A percentile compares a stretch with the other conserved stretches of the same genome.
Conservation (phyloP, 768 basidiomycete species). For the Gloeopeniophorella convolvens region DNA sequence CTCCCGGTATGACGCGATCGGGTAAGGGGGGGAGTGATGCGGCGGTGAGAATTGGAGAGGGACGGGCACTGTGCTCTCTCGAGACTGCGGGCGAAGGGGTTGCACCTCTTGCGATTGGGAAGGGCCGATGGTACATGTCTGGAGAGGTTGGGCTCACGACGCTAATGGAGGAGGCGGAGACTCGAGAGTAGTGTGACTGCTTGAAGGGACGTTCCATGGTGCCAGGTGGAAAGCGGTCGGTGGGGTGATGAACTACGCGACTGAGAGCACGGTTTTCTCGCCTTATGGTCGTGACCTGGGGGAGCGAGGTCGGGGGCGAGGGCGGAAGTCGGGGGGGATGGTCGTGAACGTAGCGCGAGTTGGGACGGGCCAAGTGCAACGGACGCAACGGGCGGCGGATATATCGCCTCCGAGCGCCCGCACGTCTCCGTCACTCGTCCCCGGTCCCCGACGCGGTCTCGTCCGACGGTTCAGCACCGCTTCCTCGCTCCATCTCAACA, state of each 20-base stretch:
- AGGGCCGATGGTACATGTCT: conserved; percentile 60
- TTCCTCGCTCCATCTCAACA: too few relatives aligned
- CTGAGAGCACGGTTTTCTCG: background rate
- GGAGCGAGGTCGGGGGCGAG: too few relatives aligned
- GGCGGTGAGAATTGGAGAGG: conserved; percentile 25
- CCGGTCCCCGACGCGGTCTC: too few relatives aligned
- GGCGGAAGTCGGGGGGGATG: too few relatives aligned
- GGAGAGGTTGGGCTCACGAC: conserved; percentile 26
- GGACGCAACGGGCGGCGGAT: too few relatives aligned
- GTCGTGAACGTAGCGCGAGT: too few relatives aligned
- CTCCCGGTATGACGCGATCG: conserved; percentile 13
- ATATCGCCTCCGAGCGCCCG: too few relatives aligned
- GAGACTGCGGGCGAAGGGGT: conserved; percentile 41
- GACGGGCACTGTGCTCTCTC: conserved; percentile 30
- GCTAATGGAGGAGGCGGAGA: conserved; percentile 14
- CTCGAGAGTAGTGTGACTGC: conserved; percentile 14
- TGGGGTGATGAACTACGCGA: background rate
- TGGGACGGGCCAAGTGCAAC: too few relatives aligned
- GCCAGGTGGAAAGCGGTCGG: background rate
- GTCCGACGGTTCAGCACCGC: too few relatives aligned
- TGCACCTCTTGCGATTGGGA: conserved; percentile 41
- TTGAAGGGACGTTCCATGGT: conserved; percentile 14
- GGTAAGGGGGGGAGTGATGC: conserved; percentile 14
- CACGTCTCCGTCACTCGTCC: too few relatives aligned
- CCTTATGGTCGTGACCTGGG: background rate